Percentiles rank a stretch among this genome's conserved stretches.
These are phyloP conservation scores for Purpureocillium lavendulum DNA, from an alignment of 2,329 filamentous ascomycete species.

Conservation along the genomic window DNA sequence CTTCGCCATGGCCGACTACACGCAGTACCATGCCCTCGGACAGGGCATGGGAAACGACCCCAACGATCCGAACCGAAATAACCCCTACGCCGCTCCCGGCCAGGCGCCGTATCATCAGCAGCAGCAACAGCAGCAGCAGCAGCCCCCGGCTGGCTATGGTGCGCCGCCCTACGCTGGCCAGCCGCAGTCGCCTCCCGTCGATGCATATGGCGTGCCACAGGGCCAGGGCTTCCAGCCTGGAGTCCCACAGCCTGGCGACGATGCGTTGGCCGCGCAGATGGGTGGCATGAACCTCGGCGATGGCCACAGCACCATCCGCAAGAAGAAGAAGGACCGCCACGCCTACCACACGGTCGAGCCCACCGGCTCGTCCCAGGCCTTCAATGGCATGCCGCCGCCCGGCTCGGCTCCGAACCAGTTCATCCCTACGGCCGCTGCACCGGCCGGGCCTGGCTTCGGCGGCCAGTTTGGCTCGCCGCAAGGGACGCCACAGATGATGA, in stretches of 20 bases:
- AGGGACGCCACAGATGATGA: conserved; percentile 29
- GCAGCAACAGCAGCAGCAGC: conserved; percentile 41
- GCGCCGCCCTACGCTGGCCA: conserved; percentile 9
- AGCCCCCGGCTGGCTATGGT: conserved; percentile 21
- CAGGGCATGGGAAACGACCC: conserved; percentile 47
- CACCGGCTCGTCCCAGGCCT: conserved; percentile 57
- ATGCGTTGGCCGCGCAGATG: conserved; percentile 64
- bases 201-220: conserved; percentile 22
- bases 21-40: conserved; percentile 47
- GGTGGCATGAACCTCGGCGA: conserved; percentile 61
- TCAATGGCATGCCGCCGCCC: conserved; percentile 57
- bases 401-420: conserved; percentile 39
- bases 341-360: conserved; percentile 83
- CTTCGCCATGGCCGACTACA: conserved; percentile 43
- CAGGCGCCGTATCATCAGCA: conserved; percentile 48
- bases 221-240: conserved; percentile 17
- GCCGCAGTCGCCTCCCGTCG: conserved; percentile 2
- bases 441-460: conserved; percentile 22
- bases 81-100: conserved; percentile 36
- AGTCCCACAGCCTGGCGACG: conserved; percentile 26
- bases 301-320: conserved; percentile 44
- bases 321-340: conserved; percentile 91
- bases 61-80: conserved; percentile 42
- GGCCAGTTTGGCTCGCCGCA: conserved; percentile 37
- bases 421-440: conserved; percentile 21